Percentiles rank a stretch among this genome's conserved stretches.
These are phyloP conservation scores for Skeletonema menzelii DNA, from an alignment of 108 stramenopile genomes.

Conservation along the genomic window DNA sequence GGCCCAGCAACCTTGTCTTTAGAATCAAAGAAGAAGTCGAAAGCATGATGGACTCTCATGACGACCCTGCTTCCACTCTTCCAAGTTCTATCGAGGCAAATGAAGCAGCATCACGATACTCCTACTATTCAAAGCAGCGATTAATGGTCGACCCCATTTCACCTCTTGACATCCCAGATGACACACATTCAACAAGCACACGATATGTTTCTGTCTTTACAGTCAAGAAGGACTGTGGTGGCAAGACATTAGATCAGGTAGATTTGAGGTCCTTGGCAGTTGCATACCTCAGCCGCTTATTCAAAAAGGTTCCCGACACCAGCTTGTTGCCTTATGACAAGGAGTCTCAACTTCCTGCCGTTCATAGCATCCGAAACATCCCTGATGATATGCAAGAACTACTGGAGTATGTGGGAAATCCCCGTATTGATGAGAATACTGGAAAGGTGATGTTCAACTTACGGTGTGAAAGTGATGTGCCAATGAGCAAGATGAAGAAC, in stretches of 20 bases:
- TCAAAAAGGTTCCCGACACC: constrained; percentile 43
- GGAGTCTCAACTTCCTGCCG: constrained; percentile 24
- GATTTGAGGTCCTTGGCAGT: constrained; percentile 29
- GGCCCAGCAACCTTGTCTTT: neutral
- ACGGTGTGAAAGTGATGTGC: constrained; percentile 34
- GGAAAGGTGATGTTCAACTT: constrained; percentile 48
- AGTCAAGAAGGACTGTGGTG: constrained; percentile 44
- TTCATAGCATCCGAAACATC: constrained; percentile 38
- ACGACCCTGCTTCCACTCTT: constrained; percentile 7
- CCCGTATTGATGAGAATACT: constrained; percentile 27
- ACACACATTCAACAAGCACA: neutral
- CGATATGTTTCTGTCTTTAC: constrained; percentile 46
- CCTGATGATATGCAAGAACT: constrained; percentile 38
- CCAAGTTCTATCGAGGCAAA: constrained; percentile 8
- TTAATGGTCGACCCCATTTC: neutral
- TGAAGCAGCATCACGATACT: neutral
- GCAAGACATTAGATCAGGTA: constrained; percentile 25
- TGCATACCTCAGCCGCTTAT: constrained; percentile 34
- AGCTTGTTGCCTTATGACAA: constrained; percentile 41
- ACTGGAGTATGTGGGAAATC: constrained; percentile 36
- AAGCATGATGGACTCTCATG: neutral
- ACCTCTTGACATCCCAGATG: constrained; percentile 30
- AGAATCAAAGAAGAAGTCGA: constrained; percentile 1
- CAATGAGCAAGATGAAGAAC: constrained; percentile 45
- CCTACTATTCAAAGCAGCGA: neutral